phyloP scores from a whole-genome alignment of 305 asterid genomes.

The Fraxinus sp. region DNA sequence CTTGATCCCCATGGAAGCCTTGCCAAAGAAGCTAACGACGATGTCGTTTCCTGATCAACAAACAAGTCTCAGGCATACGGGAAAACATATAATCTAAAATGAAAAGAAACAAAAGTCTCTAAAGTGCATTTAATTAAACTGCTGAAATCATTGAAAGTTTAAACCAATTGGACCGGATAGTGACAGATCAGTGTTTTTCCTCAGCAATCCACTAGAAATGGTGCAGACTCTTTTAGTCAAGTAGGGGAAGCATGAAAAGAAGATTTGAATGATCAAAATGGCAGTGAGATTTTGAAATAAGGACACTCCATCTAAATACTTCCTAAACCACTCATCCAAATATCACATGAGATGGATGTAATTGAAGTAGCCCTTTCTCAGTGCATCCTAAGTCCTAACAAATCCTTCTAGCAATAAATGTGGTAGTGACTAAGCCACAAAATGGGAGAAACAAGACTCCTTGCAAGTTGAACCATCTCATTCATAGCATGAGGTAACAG shows the following conservation, averaged over 20 bases:
- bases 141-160: not conserved
- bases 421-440: not conserved
- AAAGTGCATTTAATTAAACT: not conserved
- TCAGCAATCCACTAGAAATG: not conserved
- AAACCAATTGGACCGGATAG: not conserved
- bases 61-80: not conserved
- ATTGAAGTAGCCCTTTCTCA: not conserved
- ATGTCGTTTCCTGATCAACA: slow-evolving; percentile 56
- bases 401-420: not conserved
- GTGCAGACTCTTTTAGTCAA: not conserved
- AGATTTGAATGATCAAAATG: not conserved
- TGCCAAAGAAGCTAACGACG: slow-evolving; percentile 63
- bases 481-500: not conserved
- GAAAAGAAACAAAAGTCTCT: slow-evolving; percentile 16
- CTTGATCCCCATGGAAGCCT: slow-evolving; percentile 80
- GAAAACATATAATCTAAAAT: not conserved
- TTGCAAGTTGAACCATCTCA: not conserved
- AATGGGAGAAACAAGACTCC: not conserved
- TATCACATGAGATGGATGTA: not conserved
- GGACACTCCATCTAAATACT: not conserved
- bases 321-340: not conserved
- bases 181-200: not conserved
- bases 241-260: not conserved
- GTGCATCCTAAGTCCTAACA: not conserved
- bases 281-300: not conserved